Conservation (phyloP, 345 rosid species). For the Garcia nutans region DNA sequence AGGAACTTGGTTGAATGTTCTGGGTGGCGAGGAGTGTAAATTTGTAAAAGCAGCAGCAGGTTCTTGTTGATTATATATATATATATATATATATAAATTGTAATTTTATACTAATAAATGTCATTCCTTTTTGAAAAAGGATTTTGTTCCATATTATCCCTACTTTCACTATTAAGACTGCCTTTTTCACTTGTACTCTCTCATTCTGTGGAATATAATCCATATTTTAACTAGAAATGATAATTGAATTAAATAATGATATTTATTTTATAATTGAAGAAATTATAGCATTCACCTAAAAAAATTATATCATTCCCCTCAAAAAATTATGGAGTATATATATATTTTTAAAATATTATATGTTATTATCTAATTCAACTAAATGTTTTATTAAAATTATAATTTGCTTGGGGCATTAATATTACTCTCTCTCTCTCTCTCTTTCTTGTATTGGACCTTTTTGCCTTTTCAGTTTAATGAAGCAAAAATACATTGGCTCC, state of each 20-base stretch:
- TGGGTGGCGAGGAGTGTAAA: constrained; percentile 43
- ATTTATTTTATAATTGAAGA: too few species aligned
- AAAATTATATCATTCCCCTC: too few species aligned
- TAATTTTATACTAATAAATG: constrained; percentile 40
- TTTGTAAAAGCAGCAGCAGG: constrained; percentile 40
- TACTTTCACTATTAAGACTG: constrained; percentile 5
- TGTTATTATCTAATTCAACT: too few species aligned
- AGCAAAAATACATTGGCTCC: constrained; percentile 13
- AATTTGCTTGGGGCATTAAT: not conserved
- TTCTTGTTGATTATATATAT: constrained; percentile 29
- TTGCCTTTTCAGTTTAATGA: constrained; percentile 3
- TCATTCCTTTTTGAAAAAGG: constrained; percentile 19
- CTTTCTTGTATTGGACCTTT: not conserved
- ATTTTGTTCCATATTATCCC: constrained; percentile 16
- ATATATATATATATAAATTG: constrained; percentile 28
- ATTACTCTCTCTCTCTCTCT: not conserved
- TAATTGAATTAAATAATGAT: not conserved
- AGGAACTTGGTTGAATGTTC: constrained; percentile 26
- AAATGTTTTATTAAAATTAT: not conserved
- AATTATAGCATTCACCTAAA: too few species aligned
- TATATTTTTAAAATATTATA: too few species aligned
- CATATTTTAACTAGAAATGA: too few species aligned
- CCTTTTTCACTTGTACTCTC: not conserved
- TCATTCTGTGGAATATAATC: not conserved
- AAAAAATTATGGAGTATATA: too few species aligned